Evolutionary conservation across 2,329 filamentous ascomycete species (phyloP).

Genomic region (Bipolaris cookei): DNA sequence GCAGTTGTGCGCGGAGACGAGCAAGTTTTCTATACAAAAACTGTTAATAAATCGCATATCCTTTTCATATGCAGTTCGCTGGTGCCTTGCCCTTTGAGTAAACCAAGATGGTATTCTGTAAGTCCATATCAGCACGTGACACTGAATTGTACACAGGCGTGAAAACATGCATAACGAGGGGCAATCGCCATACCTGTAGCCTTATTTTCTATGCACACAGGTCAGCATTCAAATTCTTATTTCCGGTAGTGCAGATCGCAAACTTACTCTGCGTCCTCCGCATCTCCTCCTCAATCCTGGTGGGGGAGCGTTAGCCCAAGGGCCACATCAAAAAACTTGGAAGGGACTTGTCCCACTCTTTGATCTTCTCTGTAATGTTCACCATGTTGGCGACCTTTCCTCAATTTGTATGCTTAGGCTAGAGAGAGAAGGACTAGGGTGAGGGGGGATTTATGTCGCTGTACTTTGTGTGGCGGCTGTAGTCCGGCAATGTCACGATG

Average conservation of each 20-base stretch:
- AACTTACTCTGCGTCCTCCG: constrained; percentile 89
- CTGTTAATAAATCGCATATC: not conserved
- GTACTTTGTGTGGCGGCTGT: constrained; percentile 15
- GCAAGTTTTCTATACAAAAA: constrained; percentile 78
- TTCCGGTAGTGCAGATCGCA: not conserved
- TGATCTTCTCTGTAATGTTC: constrained; percentile 99
- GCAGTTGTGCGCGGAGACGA: constrained; percentile 87
- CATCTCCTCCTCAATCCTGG: constrained; percentile 99
- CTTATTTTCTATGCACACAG: constrained; percentile 79
- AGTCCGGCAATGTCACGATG: constrained; percentile 34
- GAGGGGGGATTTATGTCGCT: constrained; percentile 2
- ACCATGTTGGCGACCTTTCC: constrained; percentile 70
- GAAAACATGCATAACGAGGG: not conserved
- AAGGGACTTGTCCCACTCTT: constrained; percentile 71
- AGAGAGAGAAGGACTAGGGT: constrained; percentile 13
- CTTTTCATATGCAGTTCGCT: not conserved
- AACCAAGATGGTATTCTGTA: constrained; percentile 94
- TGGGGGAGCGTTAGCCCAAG: constrained; percentile 39
- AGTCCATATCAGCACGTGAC: constrained; percentile 48
- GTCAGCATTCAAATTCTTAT: constrained; percentile 41
- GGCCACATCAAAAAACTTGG: constrained; percentile 37
- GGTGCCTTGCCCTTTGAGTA: constrained; percentile 81
- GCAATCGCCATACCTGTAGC: constrained; percentile 77
- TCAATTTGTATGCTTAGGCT: not conserved
- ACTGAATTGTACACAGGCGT: not conserved